These are phyloP conservation scores for Phylloporus arenicola DNA, from an alignment of 768 basidiomycete species.

Conservation along the genomic window DNA sequence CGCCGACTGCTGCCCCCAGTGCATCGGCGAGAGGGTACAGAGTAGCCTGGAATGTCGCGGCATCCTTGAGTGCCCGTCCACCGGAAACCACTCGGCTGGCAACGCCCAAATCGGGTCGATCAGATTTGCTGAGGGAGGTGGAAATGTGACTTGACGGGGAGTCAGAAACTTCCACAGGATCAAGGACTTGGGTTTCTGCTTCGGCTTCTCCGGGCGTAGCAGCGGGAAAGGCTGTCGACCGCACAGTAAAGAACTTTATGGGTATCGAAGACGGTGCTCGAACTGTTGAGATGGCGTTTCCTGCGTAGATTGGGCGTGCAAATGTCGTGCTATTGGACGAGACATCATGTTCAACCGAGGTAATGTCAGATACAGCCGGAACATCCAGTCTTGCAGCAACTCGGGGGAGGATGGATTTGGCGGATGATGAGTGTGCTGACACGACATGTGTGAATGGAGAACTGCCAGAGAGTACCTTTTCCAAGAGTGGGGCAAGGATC, in stretches of 20 bases:
- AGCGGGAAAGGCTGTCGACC: constrained; percentile 84
- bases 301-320: constrained; percentile 93
- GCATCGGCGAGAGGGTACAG: constrained; percentile 90
- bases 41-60: constrained; percentile 83
- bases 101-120: constrained; percentile 86
- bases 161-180: constrained; percentile 57
- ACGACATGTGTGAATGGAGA: constrained; percentile 84
- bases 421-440: constrained; percentile 85
- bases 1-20: constrained; percentile 93
- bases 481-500: constrained; percentile 74
- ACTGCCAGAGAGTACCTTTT: constrained; percentile 60
- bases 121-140: constrained; percentile 80
- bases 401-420: constrained; percentile 90
- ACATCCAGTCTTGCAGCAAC: constrained; percentile 86
- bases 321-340: constrained; percentile 76
- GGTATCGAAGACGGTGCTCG: constrained; percentile 69
- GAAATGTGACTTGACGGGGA: constrained; percentile 54
- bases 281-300: constrained; percentile 94
- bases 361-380: constrained; percentile 89
- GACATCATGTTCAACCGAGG: constrained; percentile 67
- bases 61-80: constrained; percentile 90
- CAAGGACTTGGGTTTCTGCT: constrained; percentile 56
- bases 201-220: constrained; percentile 44
- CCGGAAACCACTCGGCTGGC: constrained; percentile 91
- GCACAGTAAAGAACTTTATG: constrained; percentile 92